These are phyloP conservation scores for Carallia pectinifolia DNA, from an alignment of 345 rosid genomes.

Conservation along the genomic window DNA sequence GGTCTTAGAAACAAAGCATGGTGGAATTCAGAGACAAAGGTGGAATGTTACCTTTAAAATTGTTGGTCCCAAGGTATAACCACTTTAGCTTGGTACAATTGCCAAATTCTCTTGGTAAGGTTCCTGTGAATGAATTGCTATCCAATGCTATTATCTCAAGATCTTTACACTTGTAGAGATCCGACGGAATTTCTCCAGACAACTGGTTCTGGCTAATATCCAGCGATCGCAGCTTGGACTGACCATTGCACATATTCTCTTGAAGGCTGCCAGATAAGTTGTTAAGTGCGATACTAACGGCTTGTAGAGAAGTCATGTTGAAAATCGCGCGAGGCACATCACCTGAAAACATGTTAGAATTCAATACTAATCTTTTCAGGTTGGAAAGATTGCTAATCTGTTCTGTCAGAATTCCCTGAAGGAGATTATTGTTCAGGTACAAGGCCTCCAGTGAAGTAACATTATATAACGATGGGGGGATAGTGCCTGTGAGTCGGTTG, in stretches of 20 bases:
- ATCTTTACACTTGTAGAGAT: slow-evolving; percentile 1
- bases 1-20: not conserved
- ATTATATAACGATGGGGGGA: slow-evolving; percentile 13
- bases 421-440: not conserved
- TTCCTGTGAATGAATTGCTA: slow-evolving; percentile 18
- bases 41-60: slow-evolving; percentile 3
- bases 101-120: slow-evolving; percentile 16
- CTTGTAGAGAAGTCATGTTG: slow-evolving; percentile 11
- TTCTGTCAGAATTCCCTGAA: slow-evolving; percentile 16
- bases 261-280: not conserved
- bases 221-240: not conserved
- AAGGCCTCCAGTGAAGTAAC: slow-evolving; percentile 4
- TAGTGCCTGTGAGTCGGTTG: slow-evolving; percentile 3
- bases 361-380: not conserved
- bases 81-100: slow-evolving; percentile 1
- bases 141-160: slow-evolving; percentile 1
- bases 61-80: not conserved
- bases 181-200: slow-evolving; percentile 11
- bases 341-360: slow-evolving; percentile 3
- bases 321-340: not conserved
- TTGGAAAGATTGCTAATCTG: not conserved
- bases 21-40: not conserved
- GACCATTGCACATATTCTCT: not conserved
- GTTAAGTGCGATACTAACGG: not conserved
- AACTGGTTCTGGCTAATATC: not conserved